phyloP scores from a whole-genome alignment of 148 eudicot species.

The Vaccinium macrocarpon region DNA sequence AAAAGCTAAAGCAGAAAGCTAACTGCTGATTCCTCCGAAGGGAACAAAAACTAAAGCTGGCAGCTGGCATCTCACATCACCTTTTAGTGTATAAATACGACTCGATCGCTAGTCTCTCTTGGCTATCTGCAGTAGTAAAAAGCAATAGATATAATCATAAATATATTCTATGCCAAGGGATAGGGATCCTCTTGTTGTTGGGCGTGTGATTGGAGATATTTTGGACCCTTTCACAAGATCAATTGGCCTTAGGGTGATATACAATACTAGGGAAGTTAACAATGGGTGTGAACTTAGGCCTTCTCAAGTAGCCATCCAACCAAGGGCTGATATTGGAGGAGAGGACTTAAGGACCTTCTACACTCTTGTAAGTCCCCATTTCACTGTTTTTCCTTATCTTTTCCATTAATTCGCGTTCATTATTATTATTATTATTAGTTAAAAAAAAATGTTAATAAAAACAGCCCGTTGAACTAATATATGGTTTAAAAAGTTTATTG shows the following conservation, averaged over 20 bases:
- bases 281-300: constrained; percentile 78
- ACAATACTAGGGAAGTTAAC: constrained; percentile 27
- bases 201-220: constrained; percentile 76
- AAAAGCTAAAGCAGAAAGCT: too few species aligned
- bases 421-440: too few species aligned
- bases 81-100: not conserved
- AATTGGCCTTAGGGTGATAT: constrained; percentile 40
- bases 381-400: not conserved
- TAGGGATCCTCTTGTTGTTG: constrained; percentile 72
- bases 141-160: too few species aligned
- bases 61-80: not conserved
- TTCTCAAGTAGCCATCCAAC: constrained; percentile 71
- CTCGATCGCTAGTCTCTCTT: not conserved
- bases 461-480: too few species aligned
- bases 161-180: constrained; percentile 20
- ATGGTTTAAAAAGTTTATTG: too few species aligned
- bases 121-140: not conserved
- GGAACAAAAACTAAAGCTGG: not conserved
- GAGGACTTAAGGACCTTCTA: constrained; percentile 73
- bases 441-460: too few species aligned
- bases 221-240: constrained; percentile 65
- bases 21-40: not conserved
- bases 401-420: too few species aligned
- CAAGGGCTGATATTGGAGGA: constrained; percentile 74
- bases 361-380: constrained; percentile 49